phyloP scores from a whole-genome alignment of 2,329 filamentous ascomycete genomes.

The Sordariomycetes sp. region DNA sequence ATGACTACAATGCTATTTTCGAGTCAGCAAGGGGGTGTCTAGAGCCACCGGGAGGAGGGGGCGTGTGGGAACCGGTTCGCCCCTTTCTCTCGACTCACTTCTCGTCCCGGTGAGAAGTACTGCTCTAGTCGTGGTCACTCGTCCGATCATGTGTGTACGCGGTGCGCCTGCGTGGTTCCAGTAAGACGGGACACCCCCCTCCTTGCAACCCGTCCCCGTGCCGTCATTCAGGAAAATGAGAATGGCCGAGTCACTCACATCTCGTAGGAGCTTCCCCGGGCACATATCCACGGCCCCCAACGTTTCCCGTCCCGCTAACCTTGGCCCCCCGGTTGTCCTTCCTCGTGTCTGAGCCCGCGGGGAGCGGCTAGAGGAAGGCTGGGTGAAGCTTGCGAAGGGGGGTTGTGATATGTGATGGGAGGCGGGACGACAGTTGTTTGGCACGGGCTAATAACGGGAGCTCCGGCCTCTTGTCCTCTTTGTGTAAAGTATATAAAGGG shows the following conservation, averaged over 20 bases:
- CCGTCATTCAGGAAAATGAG: neutral
- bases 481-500: neutral
- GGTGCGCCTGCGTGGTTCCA: slow-evolving; percentile 1
- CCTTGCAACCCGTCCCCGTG: neutral
- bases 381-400: neutral
- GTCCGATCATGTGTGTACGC: slow-evolving; percentile 4
- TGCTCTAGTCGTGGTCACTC: neutral
- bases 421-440: neutral
- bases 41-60: neutral
- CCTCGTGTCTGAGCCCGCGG: too few species aligned
- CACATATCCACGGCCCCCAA: too few species aligned
- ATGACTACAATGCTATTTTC: neutral
- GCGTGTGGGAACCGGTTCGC: neutral
- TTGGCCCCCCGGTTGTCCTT: too few species aligned
- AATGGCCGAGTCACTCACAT: neutral
- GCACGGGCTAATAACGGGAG: neutral
- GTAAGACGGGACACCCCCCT: neutral
- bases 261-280: neutral
- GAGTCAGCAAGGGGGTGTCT: neutral
- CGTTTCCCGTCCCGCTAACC: too few species aligned
- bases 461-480: neutral
- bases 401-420: neutral
- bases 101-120: neutral
- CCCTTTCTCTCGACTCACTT: neutral
- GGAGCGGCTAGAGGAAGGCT: neutral